Evolutionary conservation across 2,329 filamentous ascomycete species (phyloP).

Genomic region (Aspergillus ruber): DNA sequence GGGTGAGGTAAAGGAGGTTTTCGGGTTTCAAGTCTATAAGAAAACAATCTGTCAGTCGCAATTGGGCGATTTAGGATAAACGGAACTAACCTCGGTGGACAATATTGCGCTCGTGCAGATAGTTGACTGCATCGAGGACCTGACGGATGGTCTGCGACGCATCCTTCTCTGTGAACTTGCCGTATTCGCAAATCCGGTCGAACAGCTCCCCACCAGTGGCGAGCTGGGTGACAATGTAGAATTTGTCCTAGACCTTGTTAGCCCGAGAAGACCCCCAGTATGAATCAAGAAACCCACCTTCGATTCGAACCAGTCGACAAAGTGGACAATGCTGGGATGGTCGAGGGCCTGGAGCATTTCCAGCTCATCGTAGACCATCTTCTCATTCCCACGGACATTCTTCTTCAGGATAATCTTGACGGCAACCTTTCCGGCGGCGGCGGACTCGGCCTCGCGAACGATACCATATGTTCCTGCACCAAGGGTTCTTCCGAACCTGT

Average conservation of each 20-base stretch:
- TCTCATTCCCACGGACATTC: conserved; percentile 96
- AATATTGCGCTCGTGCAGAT: conserved; percentile 88
- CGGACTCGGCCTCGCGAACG: conserved; percentile 85
- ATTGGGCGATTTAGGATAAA: not conserved
- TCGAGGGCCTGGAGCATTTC: conserved; percentile 84
- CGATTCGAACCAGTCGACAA: conserved; percentile 98
- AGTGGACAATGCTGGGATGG: conserved; percentile 93
- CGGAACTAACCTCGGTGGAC: conserved; percentile 73
- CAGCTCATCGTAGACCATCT: conserved; percentile 97
- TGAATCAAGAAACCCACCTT: conserved; percentile 53
- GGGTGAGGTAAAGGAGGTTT: conserved; percentile 88
- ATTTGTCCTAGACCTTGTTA: conserved; percentile 69
- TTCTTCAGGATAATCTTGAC: conserved; percentile 99
- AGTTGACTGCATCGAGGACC: conserved; percentile 86
- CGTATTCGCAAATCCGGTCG: conserved; percentile 95
- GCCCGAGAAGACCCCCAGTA: not conserved
- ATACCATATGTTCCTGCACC: conserved; percentile 98
- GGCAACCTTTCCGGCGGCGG: conserved; percentile 71
- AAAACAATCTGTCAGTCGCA: conserved; percentile 2
- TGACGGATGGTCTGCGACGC: conserved; percentile 92
- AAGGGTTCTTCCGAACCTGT: conserved; percentile 86
- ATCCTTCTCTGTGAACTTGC: conserved; percentile 97
- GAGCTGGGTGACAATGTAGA: conserved; percentile 96
- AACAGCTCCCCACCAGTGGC: conserved; percentile 95
- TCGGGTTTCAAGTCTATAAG: conserved; percentile 86